phyloP scores from a whole-genome alignment of 352 stramenopile genomes.

The Phytopythium boreale region DNA sequence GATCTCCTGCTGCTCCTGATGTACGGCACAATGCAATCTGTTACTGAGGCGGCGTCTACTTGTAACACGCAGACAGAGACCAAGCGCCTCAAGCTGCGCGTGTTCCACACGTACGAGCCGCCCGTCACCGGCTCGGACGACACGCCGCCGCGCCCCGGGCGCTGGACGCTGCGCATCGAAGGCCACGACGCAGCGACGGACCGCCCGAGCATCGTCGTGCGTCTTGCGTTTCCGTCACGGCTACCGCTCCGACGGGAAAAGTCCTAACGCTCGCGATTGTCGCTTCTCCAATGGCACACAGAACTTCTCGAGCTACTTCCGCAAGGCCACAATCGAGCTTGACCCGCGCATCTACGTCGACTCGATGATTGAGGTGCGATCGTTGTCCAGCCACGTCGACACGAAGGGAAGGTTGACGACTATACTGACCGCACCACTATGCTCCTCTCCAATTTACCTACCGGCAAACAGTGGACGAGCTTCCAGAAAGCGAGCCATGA shows the following conservation, averaged over 20 bases:
- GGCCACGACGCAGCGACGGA: constrained; percentile 32
- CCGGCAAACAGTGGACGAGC: constrained; percentile 54
- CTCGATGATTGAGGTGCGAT: constrained; percentile 54
- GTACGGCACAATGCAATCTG: neutral
- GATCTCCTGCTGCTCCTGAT: neutral
- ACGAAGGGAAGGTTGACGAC: no score
- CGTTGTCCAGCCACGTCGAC: no score
- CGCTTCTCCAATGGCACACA: constrained; percentile 14
- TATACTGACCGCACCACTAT: no score
- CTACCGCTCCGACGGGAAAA: neutral
- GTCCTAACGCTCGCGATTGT: neutral
- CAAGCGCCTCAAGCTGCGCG: constrained; percentile 48
- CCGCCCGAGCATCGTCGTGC: constrained; percentile 35
- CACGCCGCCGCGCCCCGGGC: constrained; percentile 25
- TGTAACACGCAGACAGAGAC: constrained; percentile 35
- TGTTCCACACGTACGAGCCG: constrained; percentile 62
- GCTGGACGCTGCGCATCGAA: constrained; percentile 70
- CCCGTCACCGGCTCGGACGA: constrained; percentile 34
- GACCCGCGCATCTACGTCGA: constrained; percentile 67
- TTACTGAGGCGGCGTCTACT: neutral
- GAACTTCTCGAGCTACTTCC: constrained; percentile 80
- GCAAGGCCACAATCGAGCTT: constrained; percentile 70
- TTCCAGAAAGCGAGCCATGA: constrained; percentile 71
- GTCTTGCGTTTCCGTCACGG: neutral
- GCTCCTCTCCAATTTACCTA: no score